These are phyloP conservation scores for Ormosia semicastrata DNA, from an alignment of 306 rosid species.

Conservation along the genomic window DNA sequence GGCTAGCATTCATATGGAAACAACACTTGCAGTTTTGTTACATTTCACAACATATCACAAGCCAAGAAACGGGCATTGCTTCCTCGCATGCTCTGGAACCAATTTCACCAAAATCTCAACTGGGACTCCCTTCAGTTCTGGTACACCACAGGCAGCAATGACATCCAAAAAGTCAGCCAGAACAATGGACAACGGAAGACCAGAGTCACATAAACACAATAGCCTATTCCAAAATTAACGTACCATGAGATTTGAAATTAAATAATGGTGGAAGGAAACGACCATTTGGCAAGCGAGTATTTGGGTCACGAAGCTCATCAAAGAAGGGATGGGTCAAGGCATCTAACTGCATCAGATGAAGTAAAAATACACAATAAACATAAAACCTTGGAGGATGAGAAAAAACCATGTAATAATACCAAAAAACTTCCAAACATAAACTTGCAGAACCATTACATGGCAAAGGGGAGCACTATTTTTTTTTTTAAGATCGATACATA, in stretches of 20 bases:
- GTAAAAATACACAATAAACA: not conserved
- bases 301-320: constrained; percentile 90
- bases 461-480: not conserved
- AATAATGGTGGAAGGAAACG: constrained; percentile 93
- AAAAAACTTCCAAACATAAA: not conserved
- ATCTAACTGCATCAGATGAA: constrained; percentile 62
- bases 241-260: constrained; percentile 93
- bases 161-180: constrained; percentile 14
- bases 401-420: not conserved
- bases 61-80: constrained; percentile 87
- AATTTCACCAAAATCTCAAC: constrained; percentile 74
- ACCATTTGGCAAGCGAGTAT: constrained; percentile 86
- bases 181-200: not conserved
- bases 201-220: not conserved
- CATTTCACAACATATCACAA: constrained; percentile 53
- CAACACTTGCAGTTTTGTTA: constrained; percentile 39
- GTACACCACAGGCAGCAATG: constrained; percentile 7
- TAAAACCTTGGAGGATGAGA: not conserved
- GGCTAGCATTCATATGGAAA: constrained; percentile 35
- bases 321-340: constrained; percentile 90
- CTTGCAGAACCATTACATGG: constrained; percentile 1
- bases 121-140: constrained; percentile 88
- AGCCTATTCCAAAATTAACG: constrained; percentile 12
- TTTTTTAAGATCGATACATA: not conserved
- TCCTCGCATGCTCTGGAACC: constrained; percentile 93